A percentile compares a stretch with the other conserved stretches of the same genome.
These are phyloP conservation scores for Flaveria trinervia DNA, from an alignment of 129 eudicot genomes.

Conservation along the genomic window DNA sequence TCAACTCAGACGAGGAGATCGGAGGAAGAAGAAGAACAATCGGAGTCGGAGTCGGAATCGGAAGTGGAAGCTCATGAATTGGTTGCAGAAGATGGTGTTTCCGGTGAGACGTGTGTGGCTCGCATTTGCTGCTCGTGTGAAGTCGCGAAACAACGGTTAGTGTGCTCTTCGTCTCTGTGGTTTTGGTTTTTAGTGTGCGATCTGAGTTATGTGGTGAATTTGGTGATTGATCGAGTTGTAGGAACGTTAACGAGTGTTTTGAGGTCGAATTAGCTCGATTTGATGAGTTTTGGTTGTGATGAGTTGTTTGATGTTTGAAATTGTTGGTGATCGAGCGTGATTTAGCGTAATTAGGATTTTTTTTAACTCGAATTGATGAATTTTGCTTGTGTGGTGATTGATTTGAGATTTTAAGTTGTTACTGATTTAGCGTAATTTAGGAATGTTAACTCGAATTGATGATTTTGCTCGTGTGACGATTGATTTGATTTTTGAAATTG, in stretches of 20 bases:
- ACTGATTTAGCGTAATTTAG: neutral
- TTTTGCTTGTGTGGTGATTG: neutral
- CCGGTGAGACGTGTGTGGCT: conserved; percentile 65
- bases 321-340: neutral
- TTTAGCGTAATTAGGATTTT: neutral
- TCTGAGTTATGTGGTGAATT: neutral
- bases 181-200: neutral
- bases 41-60: neutral
- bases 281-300: neutral
- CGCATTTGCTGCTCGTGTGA: conserved; percentile 57
- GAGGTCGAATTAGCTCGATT: too few species aligned
- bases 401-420: neutral
- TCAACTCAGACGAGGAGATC: conserved; percentile 42
- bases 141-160: conserved; percentile 57
- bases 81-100: conserved; percentile 62
- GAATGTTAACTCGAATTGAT: neutral
- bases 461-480: neutral
- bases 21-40: conserved; percentile 36
- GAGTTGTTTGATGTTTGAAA: neutral
- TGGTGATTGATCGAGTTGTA: neutral
- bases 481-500: neutral
- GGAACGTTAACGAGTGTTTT: neutral
- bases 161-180: conserved; percentile 1
- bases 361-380: neutral
- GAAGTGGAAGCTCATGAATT: conserved; percentile 50